Evolutionary conservation across 768 basidiomycete species (phyloP).

Genomic region (Piloderma croceum): DNA sequence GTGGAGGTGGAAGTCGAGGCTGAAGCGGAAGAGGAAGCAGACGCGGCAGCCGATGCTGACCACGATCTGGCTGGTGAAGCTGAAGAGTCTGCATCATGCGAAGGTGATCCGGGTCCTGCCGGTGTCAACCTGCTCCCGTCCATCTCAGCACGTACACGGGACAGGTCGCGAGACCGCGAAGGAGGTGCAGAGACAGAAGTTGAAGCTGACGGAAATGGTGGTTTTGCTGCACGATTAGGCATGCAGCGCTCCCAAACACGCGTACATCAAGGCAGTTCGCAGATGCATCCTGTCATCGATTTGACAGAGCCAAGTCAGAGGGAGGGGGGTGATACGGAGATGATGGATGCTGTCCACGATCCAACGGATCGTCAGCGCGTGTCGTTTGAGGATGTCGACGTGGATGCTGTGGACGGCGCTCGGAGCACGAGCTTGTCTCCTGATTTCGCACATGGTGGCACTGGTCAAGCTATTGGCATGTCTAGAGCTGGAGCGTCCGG

Average conservation of each 20-base stretch:
- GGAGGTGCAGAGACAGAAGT: constrained; percentile 29
- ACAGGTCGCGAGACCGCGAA: not conserved
- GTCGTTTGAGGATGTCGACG: constrained; percentile 6
- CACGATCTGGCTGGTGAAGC: constrained; percentile 22
- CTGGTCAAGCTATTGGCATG: constrained; percentile 12
- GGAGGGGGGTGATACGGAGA: constrained; percentile 21
- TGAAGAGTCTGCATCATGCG: not conserved
- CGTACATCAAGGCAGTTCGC: constrained; percentile 6
- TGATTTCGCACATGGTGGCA: constrained; percentile 10
- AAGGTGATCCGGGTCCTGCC: constrained; percentile 1
- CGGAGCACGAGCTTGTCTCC: constrained; percentile 3
- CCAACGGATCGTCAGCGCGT: too few species aligned
- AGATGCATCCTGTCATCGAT: constrained; percentile 7
- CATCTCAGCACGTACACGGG: constrained; percentile 14
- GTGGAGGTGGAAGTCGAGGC: constrained; percentile 64
- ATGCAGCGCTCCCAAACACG: too few species aligned
- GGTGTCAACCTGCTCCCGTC: not conserved
- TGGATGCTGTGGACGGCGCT: constrained; percentile 9
- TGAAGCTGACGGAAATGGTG: constrained; percentile 20
- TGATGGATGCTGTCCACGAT: constrained; percentile 19
- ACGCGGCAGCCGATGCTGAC: constrained; percentile 6
- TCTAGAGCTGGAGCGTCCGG: constrained; percentile 12
- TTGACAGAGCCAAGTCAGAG: constrained; percentile 3
- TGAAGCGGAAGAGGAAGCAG: constrained; percentile 22
- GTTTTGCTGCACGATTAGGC: too few species aligned